A percentile compares a stretch with the other conserved stretches of the same genome.
Conservation (phyloP, 2,329 filamentous ascomycete genomes). For the Zasmidium angulare region DNA sequence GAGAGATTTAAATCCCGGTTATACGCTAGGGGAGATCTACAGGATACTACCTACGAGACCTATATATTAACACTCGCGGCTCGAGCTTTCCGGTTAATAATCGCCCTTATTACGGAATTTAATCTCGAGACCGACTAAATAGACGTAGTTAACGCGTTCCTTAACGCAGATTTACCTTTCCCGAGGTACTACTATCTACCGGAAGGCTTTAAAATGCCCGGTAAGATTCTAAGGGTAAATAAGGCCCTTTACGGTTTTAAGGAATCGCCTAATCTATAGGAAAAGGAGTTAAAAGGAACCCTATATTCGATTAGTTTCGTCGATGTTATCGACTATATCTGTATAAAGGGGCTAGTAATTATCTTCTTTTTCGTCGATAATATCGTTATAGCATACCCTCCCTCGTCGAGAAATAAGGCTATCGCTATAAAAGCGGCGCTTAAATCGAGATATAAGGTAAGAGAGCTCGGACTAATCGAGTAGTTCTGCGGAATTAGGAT, state of each 20-base stretch:
- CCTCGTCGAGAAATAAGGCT: not conserved
- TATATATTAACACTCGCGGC: not conserved
- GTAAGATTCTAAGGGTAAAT: not conserved
- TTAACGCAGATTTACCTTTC: not conserved
- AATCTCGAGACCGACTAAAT: not conserved
- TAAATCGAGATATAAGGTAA: not conserved
- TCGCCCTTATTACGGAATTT: not conserved
- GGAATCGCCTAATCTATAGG: not conserved
- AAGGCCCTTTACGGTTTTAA: not conserved
- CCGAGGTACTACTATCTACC: not conserved
- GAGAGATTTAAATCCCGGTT: too few relatives aligned
- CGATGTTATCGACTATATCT: not conserved
- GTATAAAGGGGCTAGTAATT: not conserved
- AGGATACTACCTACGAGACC: not conserved
- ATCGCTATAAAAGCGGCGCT: not conserved
- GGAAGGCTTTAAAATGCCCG: not conserved
- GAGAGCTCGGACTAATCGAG: not conserved
- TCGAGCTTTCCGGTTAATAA: not conserved
- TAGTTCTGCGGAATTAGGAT: not conserved
- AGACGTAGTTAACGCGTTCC: not conserved
- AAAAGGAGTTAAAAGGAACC: not conserved
- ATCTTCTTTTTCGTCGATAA: not conserved
- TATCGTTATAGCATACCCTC: not conserved
- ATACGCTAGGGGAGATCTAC: not conserved
- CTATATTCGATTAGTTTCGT: not conserved